Percentiles rank a stretch among this genome's conserved stretches.
Conservation (phyloP, 164 flowering plant genomes). For the Liriodendron chinense region DNA sequence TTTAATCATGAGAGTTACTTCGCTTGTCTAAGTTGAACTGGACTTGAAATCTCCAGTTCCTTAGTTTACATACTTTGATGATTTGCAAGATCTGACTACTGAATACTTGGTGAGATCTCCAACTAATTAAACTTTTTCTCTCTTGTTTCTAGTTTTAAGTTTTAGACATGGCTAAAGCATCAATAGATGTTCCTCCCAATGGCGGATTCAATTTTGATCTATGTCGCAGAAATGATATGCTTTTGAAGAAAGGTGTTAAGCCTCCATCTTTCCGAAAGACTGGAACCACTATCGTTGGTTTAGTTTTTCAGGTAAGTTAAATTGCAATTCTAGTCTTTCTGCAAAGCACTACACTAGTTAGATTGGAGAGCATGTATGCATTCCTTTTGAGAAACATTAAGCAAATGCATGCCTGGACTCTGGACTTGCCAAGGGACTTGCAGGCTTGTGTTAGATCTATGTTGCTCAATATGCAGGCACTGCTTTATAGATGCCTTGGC, state of each 20-base stretch:
- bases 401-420: too few relatives aligned
- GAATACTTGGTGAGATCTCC: neutral
- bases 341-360: too few relatives aligned
- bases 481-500: too few relatives aligned
- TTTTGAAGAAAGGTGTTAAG: constrained; percentile 47
- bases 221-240: constrained; percentile 68
- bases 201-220: constrained; percentile 77
- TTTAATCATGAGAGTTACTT: too few relatives aligned
- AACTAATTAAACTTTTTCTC: neutral
- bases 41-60: too few relatives aligned
- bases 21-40: too few relatives aligned
- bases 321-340: neutral
- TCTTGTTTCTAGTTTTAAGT: constrained; percentile 6
- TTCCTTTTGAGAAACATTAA: neutral
- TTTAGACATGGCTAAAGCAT: constrained; percentile 41
- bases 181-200: constrained; percentile 38
- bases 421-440: too few relatives aligned
- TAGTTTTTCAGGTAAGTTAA: constrained; percentile 56
- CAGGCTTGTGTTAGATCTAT: too few relatives aligned
- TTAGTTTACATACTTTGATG: neutral
- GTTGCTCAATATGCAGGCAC: too few relatives aligned
- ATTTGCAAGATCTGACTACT: neutral
- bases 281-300: constrained; percentile 85
- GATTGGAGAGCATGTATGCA: neutral
- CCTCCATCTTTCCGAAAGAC: constrained; percentile 62